Percentiles rank a stretch among this genome's conserved stretches.
phyloP scores from a whole-genome alignment of 371 early-diverging fungal genomes.

The Actinomucor elegans region DNA sequence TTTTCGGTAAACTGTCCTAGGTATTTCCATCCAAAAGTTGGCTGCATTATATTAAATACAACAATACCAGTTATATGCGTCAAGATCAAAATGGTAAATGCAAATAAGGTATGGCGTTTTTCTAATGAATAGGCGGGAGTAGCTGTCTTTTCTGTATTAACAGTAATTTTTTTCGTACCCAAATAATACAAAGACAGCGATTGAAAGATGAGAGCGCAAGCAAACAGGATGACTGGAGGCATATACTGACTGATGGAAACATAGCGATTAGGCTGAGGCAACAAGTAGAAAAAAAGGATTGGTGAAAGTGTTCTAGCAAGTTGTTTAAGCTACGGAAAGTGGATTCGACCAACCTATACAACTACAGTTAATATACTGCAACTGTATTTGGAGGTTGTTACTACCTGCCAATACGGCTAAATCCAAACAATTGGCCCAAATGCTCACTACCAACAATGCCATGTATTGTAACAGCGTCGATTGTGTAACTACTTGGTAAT shows the following conservation, averaged over 20 bases:
- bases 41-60: slow-evolving; percentile 43
- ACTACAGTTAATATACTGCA: no score
- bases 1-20: slow-evolving; percentile 3
- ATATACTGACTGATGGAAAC: slow-evolving; percentile 90
- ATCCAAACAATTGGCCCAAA: slow-evolving; percentile 44
- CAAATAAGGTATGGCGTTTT: slow-evolving; percentile 30
- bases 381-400: no score
- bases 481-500: slow-evolving; percentile 63
- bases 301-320: slow-evolving; percentile 92
- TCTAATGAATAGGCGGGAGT: slow-evolving; percentile 33
- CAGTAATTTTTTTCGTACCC: slow-evolving; percentile 27
- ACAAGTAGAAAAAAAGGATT: slow-evolving; percentile 93
- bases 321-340: slow-evolving; percentile 88
- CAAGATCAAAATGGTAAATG: slow-evolving; percentile 32
- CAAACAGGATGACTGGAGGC: slow-evolving; percentile 76
- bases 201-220: slow-evolving; percentile 64
- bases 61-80: slow-evolving; percentile 35
- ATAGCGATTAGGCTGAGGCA: slow-evolving; percentile 74
- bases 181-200: slow-evolving; percentile 46
- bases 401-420: slow-evolving; percentile 62
- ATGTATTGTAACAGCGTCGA: slow-evolving; percentile 81
- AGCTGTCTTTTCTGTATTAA: slow-evolving; percentile 2
- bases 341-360: slow-evolving; percentile 80
- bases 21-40: slow-evolving; percentile 21
- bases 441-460: slow-evolving; percentile 49